phyloP scores from a whole-genome alignment of 805 yeast species.

The Ascoidea asiatica region DNA sequence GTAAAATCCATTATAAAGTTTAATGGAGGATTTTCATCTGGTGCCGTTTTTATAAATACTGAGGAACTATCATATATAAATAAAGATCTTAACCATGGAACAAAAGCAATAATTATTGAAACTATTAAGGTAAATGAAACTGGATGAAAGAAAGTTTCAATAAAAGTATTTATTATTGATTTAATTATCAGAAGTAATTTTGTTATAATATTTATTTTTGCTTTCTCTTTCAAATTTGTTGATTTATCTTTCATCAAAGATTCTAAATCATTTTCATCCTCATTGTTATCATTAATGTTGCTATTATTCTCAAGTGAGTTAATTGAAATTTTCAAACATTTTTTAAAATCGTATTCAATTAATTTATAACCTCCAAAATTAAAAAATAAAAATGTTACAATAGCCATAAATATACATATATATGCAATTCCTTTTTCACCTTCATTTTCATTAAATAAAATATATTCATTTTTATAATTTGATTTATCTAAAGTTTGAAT shows the following conservation, averaged over 20 bases:
- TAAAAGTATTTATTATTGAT: constrained; percentile 10
- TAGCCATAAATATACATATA: constrained; percentile 61
- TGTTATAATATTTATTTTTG: not conserved
- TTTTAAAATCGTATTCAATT: constrained; percentile 57
- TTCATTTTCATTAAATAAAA: constrained; percentile 41
- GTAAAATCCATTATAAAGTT: constrained; percentile 78
- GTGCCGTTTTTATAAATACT: constrained; percentile 53
- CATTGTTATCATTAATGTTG: constrained; percentile 11
- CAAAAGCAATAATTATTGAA: constrained; percentile 56
- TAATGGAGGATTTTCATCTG: constrained; percentile 73
- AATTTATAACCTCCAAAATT: constrained; percentile 64
- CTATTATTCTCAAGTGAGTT: no score
- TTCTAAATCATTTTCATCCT: not conserved
- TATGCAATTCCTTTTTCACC: constrained; percentile 74
- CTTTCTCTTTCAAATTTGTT: no score
- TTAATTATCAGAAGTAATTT: not conserved
- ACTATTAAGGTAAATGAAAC: constrained; percentile 59
- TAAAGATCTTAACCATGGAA: constrained; percentile 75
- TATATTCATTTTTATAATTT: no score
- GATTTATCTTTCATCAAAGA: not conserved
- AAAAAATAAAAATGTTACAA: constrained; percentile 56
- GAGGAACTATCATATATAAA: constrained; percentile 43
- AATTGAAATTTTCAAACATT: no score
- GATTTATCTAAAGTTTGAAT: constrained; percentile 50
- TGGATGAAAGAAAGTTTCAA: constrained; percentile 51